Evolutionary conservation across 2,329 filamentous ascomycete genomes (phyloP).

Genomic region (Sporothrix dimorphospora): DNA sequence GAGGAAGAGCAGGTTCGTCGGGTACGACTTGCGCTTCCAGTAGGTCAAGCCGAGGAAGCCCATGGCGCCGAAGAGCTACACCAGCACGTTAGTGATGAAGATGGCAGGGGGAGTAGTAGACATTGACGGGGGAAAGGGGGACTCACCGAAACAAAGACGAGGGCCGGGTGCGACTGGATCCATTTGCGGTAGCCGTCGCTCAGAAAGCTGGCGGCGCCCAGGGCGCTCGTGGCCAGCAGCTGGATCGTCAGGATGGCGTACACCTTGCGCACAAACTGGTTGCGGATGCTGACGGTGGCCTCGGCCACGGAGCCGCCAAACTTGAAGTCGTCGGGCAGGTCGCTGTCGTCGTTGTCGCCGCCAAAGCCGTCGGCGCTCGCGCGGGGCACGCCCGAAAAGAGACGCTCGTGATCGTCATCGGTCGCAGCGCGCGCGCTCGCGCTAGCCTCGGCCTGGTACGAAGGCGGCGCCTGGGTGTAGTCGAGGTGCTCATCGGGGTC

Average conservation of each 20-base stretch:
- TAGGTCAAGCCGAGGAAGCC: conserved; percentile 84
- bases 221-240: conserved; percentile 77
- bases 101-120: neutral
- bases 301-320: conserved; percentile 93
- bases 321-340: conserved; percentile 98
- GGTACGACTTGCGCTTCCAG: conserved; percentile 96
- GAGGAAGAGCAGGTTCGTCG: conserved; percentile 92
- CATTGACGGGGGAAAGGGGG: neutral
- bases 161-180: conserved; percentile 81
- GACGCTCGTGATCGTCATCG: conserved; percentile 56
- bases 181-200: conserved; percentile 76
- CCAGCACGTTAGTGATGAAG: neutral
- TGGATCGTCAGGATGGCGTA: conserved; percentile 98
- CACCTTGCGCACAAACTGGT: conserved; percentile 96
- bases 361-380: conserved; percentile 68
- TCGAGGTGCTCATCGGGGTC: conserved; percentile 73
- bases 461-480: conserved; percentile 80
- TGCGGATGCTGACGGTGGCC: conserved; percentile 91
- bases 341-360: conserved; percentile 56
- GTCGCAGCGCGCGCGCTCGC: conserved; percentile 59
- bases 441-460: conserved; percentile 61
- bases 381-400: conserved; percentile 70
- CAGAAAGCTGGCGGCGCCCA: conserved; percentile 86
- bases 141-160: conserved; percentile 81
- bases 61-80: conserved; percentile 74